These are phyloP conservation scores for Fraxinus paxiana DNA, from an alignment of 305 asterid species.

Conservation along the genomic window DNA sequence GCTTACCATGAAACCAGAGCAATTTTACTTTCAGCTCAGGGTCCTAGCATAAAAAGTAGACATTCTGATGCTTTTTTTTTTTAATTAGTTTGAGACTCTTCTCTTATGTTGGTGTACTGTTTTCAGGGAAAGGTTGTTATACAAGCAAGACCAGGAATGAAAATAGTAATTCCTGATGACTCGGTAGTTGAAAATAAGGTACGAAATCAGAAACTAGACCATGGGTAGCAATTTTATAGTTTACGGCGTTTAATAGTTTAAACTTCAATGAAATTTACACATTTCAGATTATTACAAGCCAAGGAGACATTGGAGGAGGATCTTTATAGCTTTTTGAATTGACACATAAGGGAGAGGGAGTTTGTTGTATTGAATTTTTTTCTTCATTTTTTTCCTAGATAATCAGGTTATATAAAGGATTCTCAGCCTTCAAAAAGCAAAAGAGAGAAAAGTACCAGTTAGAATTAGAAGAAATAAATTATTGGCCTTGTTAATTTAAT, in stretches of 20 bases:
- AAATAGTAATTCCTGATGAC: slow-evolving; percentile 62
- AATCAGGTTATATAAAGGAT: not conserved
- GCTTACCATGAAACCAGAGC: not conserved
- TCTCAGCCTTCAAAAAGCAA: not conserved
- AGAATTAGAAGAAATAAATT: not conserved
- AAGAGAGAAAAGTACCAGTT: not conserved
- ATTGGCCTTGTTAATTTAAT: not conserved
- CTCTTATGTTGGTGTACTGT: slow-evolving; percentile 15
- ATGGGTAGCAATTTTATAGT: slow-evolving; percentile 1
- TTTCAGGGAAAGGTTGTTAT: slow-evolving; percentile 66
- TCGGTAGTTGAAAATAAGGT: slow-evolving; percentile 66
- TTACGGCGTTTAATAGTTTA: not conserved
- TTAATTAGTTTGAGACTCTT: slow-evolving; percentile 4
- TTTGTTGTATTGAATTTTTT: slow-evolving; percentile 19
- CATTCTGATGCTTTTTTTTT: not conserved
- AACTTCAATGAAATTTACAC: slow-evolving; percentile 8
- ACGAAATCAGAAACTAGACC: slow-evolving; percentile 17
- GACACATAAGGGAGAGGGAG: not conserved
- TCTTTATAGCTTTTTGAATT: slow-evolving; percentile 20
- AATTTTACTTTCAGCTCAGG: not conserved
- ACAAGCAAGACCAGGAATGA: slow-evolving; percentile 47
- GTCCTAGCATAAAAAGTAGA: not conserved
- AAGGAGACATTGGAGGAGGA: slow-evolving; percentile 36
- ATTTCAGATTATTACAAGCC: slow-evolving; percentile 44
- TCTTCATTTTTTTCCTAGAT: not conserved